These are phyloP conservation scores for Apiospora aurea DNA, from an alignment of 2,329 filamentous ascomycete species.

Conservation along the genomic window DNA sequence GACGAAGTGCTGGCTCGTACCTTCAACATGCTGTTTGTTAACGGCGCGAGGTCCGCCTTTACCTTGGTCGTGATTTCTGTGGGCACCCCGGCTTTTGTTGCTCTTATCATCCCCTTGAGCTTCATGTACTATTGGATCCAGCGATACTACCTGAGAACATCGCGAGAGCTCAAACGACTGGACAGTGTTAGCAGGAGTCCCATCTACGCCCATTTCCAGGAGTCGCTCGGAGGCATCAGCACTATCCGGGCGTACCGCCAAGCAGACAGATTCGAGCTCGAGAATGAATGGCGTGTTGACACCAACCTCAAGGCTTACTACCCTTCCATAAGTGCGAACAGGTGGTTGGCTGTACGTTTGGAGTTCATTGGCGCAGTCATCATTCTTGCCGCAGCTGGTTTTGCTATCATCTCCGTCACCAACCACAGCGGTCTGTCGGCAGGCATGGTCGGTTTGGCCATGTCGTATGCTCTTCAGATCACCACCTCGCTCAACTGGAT, in stretches of 20 bases:
- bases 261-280: constrained; percentile 82
- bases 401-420: constrained; percentile 82
- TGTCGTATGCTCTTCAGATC: constrained; percentile 98
- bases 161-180: constrained; percentile 92
- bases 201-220: constrained; percentile 98
- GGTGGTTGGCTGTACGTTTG: constrained; percentile 93
- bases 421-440: constrained; percentile 68
- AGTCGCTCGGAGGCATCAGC: constrained; percentile 90
- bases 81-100: constrained; percentile 80
- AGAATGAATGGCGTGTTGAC: constrained; percentile 98
- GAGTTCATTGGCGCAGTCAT: constrained; percentile 96
- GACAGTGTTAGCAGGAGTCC: constrained; percentile 96
- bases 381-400: constrained; percentile 84
- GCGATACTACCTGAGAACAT: constrained; percentile 95
- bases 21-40: constrained; percentile 95
- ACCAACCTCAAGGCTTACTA: constrained; percentile 94
- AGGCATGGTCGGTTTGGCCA: constrained; percentile 87
- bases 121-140: constrained; percentile 91
- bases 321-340: constrained; percentile 90
- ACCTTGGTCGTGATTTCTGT: constrained; percentile 86
- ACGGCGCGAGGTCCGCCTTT: constrained; percentile 77
- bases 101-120: constrained; percentile 81
- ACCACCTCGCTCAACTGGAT: constrained; percentile 99
- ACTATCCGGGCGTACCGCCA: constrained; percentile 96
- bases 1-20: constrained; percentile 94